Base-by-base conservation (phyloP, 768 basidiomycete species). In the Dentipellis sp. region DNA sequence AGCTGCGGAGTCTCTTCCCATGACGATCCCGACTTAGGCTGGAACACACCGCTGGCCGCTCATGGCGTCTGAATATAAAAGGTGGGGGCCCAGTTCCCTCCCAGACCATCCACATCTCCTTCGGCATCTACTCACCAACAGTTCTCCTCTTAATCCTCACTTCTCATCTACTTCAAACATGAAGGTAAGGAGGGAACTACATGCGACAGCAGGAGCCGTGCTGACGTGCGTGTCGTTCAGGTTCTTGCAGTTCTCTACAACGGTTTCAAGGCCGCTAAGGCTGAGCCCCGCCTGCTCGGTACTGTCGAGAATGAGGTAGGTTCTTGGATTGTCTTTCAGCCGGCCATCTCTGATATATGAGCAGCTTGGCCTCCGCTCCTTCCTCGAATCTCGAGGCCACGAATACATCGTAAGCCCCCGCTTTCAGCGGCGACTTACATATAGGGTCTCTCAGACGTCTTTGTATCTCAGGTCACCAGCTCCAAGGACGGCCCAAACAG, bases 401-500 rank as follows among this genome's bases (percentile, higher is more conserved):
- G 68, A 71, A 59, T 66, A 80, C 60, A 72, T 93, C 58, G 90
- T 84, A 67, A 29, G 29, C 40, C 79, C 65, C 19, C 12, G 12
- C 1, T 9, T 40, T 40, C 29, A 17, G 23, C 22, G 10, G 14
- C 19, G 1, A 8, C 22, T 11, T 35, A 39, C 38, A 23, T 21
- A n/a, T 42, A 17, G 29, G 39, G 45, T 57, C 14, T 50, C 29
- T 29, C 29, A 29, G 29, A 29, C 29, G n/a, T n/a, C n/a, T 29
- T 6, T 6, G 29, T 12, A 9, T 23, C 47, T 38, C 61, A 87
- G 86, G 86, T 90, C 53, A 83, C 86, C 19, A 84, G 83, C 70
- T 81, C 80, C 75, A 94, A 93, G 70, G 91, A 94, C 67, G 91
- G 91, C n/a, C 72, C 84, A 5, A 78, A 86, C 54, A 55, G 54